phyloP scores from a whole-genome alignment of 179 eudicot species.

The Beta corolliflora region DNA sequence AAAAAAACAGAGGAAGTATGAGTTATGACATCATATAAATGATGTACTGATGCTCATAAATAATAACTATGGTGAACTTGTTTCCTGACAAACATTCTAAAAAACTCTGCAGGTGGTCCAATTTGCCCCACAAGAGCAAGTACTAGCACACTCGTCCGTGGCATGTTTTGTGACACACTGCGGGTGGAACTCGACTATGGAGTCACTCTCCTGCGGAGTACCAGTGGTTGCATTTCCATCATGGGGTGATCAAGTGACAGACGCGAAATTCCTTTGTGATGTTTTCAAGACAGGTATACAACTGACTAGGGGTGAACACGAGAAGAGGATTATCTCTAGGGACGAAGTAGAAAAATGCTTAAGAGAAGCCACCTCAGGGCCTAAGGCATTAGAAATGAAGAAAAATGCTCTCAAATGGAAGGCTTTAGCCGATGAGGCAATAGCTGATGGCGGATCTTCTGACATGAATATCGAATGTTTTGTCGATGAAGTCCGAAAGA shows the following conservation, averaged over 20 bases:
- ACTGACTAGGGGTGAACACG: conserved; percentile 60
- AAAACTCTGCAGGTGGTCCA: conserved; percentile 40
- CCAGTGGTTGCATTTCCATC: conserved; percentile 72
- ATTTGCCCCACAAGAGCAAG: conserved; percentile 69
- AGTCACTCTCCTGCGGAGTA: conserved; percentile 53
- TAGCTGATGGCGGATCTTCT: conserved; percentile 65
- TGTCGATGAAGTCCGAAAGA: conserved; percentile 44
- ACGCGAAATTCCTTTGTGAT: conserved; percentile 68
- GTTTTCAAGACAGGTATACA: conserved; percentile 53
- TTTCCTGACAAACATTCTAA: not conserved
- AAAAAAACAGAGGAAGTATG: not conserved
- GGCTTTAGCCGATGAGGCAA: conserved; percentile 48
- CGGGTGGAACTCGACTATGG: conserved; percentile 82
- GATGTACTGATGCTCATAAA: too few relatives aligned
- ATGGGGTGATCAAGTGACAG: conserved; percentile 78
- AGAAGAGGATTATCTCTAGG: conserved; percentile 41
- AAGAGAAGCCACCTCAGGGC: conserved; percentile 48
- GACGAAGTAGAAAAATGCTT: conserved; percentile 57
- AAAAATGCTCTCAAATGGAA: conserved; percentile 60
- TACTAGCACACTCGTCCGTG: conserved; percentile 53
- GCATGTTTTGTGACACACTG: conserved; percentile 81
- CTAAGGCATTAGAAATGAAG: conserved; percentile 54
- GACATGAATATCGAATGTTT: conserved; percentile 49
- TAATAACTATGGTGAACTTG: not conserved
- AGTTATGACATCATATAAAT: not conserved